Evolutionary conservation across 2,329 filamentous ascomycete genomes (phyloP).

Genomic region (Phyllosticta capitalensis): DNA sequence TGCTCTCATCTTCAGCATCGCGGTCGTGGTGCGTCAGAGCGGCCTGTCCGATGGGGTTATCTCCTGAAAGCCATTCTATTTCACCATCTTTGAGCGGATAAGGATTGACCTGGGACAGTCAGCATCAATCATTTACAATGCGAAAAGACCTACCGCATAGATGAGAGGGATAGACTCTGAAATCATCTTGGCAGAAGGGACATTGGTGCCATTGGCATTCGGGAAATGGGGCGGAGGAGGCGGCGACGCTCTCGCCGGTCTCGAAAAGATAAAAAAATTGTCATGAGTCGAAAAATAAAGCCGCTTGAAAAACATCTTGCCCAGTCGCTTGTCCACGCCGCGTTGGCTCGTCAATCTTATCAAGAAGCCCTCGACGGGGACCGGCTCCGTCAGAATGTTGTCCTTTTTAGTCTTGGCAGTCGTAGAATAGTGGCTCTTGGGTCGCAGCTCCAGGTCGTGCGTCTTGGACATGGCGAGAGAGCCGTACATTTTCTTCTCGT

Average conservation of each 20-base stretch:
- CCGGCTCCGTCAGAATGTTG: conserved; percentile 43
- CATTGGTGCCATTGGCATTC: conserved; percentile 30
- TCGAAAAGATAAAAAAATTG: conserved; percentile 53
- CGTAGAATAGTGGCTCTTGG: conserved; percentile 56
- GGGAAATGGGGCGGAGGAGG: conserved; percentile 49
- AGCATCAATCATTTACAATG: not conserved
- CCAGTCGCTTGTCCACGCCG: conserved; percentile 48
- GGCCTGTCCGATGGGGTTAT: conserved; percentile 31
- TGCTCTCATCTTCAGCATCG: conserved; percentile 49
- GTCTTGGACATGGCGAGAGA: conserved; percentile 57
- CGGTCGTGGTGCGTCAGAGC: conserved; percentile 44
- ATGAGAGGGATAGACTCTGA: conserved; percentile 49
- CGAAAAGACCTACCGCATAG: conserved; percentile 35
- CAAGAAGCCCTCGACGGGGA: conserved; percentile 57
- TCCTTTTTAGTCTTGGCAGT: conserved; percentile 26
- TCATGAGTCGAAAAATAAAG: conserved; percentile 57
- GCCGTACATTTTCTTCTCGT: conserved; percentile 60
- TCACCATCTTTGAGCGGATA: conserved; percentile 46
- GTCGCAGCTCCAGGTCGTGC: conserved; percentile 56
- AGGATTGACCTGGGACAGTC: conserved; percentile 39
- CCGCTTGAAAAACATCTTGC: conserved; percentile 54
- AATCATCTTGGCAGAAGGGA: conserved; percentile 48
- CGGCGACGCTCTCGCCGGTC: conserved; percentile 47
- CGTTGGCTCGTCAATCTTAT: conserved; percentile 55
- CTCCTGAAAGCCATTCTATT: conserved; percentile 47